Conservation (phyloP, 495 filamentous ascomycete species). For the Penicillium pulvis region DNA sequence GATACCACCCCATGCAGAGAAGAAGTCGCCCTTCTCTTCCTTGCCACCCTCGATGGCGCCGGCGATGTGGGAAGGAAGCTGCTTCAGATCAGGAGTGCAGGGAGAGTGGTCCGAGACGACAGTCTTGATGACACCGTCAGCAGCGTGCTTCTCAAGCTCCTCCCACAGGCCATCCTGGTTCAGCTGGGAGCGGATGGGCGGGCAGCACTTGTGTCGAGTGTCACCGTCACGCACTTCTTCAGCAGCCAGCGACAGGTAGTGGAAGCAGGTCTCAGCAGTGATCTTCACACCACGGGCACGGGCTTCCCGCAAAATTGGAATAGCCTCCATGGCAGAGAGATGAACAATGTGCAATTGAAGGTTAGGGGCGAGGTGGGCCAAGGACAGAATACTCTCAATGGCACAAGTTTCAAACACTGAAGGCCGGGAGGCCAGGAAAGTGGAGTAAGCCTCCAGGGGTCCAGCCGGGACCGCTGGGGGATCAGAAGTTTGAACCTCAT, state of each 20-base stretch:
- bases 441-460: slow-evolving; percentile 77
- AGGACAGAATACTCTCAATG: slow-evolving; percentile 79
- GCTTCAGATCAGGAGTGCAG: slow-evolving; percentile 92
- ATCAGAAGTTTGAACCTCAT: slow-evolving; percentile 69
- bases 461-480: slow-evolving; percentile 76
- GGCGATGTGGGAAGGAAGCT: slow-evolving; percentile 69
- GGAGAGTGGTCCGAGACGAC: slow-evolving; percentile 97
- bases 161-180: slow-evolving; percentile 92
- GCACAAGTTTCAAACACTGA: slow-evolving; percentile 90
- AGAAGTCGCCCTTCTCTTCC: slow-evolving; percentile 71
- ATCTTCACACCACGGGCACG: slow-evolving; percentile 80
- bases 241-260: slow-evolving; percentile 90
- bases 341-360: slow-evolving; percentile 95
- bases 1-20: slow-evolving; percentile 94
- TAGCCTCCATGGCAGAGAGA: slow-evolving; percentile 88
- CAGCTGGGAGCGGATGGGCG: slow-evolving; percentile 79
- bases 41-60: slow-evolving; percentile 33
- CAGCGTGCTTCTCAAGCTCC: slow-evolving; percentile 63
- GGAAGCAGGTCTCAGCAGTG: slow-evolving; percentile 97
- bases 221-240: slow-evolving; percentile 87
- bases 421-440: slow-evolving; percentile 90
- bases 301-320: slow-evolving; percentile 81
- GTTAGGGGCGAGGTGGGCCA: slow-evolving; percentile 77
- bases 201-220: slow-evolving; percentile 96
- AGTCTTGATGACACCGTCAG: slow-evolving; percentile 82